Conservation (phyloP, 129 eudicot species). For the Glebionis coronaria region DNA sequence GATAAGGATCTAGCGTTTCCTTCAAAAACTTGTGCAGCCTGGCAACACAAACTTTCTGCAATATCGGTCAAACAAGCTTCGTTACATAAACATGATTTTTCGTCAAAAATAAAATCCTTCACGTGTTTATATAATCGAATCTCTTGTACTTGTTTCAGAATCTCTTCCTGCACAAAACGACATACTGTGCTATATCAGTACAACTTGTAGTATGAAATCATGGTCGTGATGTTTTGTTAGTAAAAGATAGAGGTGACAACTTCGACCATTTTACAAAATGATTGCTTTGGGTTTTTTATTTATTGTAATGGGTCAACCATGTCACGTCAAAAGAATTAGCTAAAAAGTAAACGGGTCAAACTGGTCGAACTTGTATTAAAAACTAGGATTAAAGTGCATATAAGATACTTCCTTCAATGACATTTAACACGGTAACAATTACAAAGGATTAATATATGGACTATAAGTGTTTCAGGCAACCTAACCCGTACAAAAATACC, state of each 20-base stretch:
- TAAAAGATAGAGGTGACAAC: background rate
- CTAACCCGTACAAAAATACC: background rate
- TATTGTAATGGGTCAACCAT: no score
- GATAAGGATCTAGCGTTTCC: background rate
- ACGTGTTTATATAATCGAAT: constrained; percentile 56
- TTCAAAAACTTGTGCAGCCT: background rate
- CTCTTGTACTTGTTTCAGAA: constrained; percentile 78
- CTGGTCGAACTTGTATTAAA: no score
- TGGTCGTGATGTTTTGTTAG: background rate
- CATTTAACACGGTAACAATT: background rate
- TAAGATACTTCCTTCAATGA: no score
- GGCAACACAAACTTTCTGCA: background rate
- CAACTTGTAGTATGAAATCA: constrained; percentile 50
- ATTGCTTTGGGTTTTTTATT: no score
- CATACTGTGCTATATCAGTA: constrained; percentile 30
- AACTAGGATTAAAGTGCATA: no score
- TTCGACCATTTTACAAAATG: no score
- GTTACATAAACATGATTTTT: constrained; percentile 23
- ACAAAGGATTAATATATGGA: background rate
- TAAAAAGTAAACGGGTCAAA: no score
- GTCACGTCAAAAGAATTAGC: no score
- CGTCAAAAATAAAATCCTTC: constrained; percentile 38
- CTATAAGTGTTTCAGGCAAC: background rate
- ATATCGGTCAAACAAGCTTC: constrained; percentile 43
- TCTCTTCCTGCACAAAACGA: constrained; percentile 55